Base-by-base conservation (phyloP, 1,284 basidiomycete species). In the Ustilago lituana region DNA sequence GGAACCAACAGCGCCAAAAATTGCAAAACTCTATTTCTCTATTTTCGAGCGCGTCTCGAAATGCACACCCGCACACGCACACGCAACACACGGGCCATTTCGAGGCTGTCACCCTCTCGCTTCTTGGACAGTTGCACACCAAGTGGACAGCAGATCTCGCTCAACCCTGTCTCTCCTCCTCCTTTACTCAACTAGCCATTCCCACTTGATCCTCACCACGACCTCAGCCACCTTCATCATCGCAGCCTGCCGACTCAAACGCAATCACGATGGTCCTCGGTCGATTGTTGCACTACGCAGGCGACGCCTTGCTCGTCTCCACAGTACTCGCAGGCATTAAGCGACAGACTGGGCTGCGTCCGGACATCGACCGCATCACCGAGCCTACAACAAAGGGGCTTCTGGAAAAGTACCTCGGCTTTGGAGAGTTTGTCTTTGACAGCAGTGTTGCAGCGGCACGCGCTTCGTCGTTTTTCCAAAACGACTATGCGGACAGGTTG, bases 251-350 rank as follows among this genome's bases (percentile, higher is more conserved):
- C n/a, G n/a, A n/a, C n/a, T n/a, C n/a, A n/a, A n/a, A n/a, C n/a
- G n/a, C n/a, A n/a, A n/a, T 20, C 52, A 67, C 47, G 9, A 78
- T 72, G 59, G 73, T 79, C 56, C 52, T 81, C 8, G 94, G 93
- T 75, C 87, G 89, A 83, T 83, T 97, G 22, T 82, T 90, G 36
- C 94, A 97, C 84, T 93, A 91, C 78, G 87, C 89, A 37, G 84
- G 91, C 51, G 95, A 98, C 81, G 91, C 90, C 22, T 87, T 93
- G 52, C 86, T 97, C 39, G 72, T 98, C 50, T 94, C 93, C 15
- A 92, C 94, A 10, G 87, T 98, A 10, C 84, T 95, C 20, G 94
- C 94, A 31, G 95, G 95, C 31, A 89, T 98, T 73, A 91, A 90
- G 83, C 89, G 92, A 69, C 90, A 93, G 26, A 67, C 77, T 7